Evolutionary conservation across 192 early-diverging fungal genomes (phyloP), one percentile per base, ranked within the genome.

Genomic region (Geosiphon pyriformis): DNA sequence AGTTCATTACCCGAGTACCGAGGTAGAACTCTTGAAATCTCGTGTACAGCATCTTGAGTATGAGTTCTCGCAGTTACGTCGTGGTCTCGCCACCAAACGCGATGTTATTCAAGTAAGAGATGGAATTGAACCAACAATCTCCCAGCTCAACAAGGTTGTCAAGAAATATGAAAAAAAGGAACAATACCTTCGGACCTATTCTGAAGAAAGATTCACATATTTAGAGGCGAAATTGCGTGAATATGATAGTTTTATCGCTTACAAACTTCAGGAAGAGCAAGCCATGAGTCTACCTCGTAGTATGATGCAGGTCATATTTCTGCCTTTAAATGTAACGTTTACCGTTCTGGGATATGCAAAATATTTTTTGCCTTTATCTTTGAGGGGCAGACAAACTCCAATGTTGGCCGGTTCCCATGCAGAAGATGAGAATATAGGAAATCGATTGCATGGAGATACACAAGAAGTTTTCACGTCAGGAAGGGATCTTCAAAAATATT

Each of bases 141-240:
- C 78, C 25, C 81, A 85, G 57, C 65, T 85, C 30, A 70, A 80
- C 32, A 81, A 81, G 48, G 71, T 80, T 10, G 67, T 85, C 15
- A 76, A 74, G 47, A 77, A 79, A 35, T 81, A 77, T 42, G 83
- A 85, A 51, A 83, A 81, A 69, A 81, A 81, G 61, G 83, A 85
- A 61, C 67, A 54, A 27, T 34, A 64, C n/a, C 69, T 85, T 15
- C 71, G 80, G 18, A 73, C 70, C 8, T 85, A 79, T 65, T 70
- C 81, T 11, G 81, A 85, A 32, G 80, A 81, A 22, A 71, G 76
- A 10, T 85, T 85, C 46, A 61, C 74, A 7, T 69, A 50, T 34
- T 67, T 85, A 1, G 81, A 85, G 20, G 69, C 74, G 29, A 82
- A 83, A 58, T 47, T 85, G 30, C 77, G 78, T 22, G 83, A 85